Evolutionary conservation across 257 asterid species (phyloP).

Genomic region (Solanum sitiens): DNA sequence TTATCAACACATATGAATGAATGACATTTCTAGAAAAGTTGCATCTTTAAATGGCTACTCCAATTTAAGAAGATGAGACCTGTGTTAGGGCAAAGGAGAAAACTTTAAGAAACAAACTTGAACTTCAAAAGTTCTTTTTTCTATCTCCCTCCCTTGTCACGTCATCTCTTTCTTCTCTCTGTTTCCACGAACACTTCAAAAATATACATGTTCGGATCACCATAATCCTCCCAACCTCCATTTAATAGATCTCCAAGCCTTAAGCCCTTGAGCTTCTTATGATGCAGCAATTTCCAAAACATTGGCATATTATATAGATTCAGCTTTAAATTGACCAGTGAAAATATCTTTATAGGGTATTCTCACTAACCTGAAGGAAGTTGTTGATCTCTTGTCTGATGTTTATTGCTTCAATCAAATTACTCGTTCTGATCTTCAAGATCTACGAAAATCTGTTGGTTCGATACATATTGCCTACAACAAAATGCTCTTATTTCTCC

Average conservation of each 20-base stretch:
- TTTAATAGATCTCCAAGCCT: constrained; percentile 45
- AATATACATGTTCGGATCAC: constrained; percentile 45
- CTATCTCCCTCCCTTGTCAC: no score
- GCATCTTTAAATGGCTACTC: not conserved
- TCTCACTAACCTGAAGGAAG: constrained; percentile 40
- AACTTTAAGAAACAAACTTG: no score
- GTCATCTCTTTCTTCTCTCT: no score
- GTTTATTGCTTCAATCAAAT: constrained; percentile 54
- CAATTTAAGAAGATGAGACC: no score
- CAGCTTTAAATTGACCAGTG: not conserved
- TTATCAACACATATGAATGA: no score
- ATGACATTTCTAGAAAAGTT: no score
- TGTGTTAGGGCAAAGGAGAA: no score
- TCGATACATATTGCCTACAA: constrained; percentile 53
- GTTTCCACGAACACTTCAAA: no score
- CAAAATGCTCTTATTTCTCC: constrained; percentile 87
- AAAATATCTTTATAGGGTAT: not conserved
- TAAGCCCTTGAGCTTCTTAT: constrained; percentile 62
- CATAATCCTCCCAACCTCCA: constrained; percentile 35
- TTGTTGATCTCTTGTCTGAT: constrained; percentile 52
- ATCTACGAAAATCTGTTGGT: constrained; percentile 77
- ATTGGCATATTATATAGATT: not conserved
- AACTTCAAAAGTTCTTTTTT: no score
- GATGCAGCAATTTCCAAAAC: constrained; percentile 38
- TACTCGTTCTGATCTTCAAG: constrained; percentile 55